Percentiles rank a stretch among this genome's conserved stretches.
phyloP scores from a whole-genome alignment of 176 grass and related monocot genomes.

The Neostapfia colusana region DNA sequence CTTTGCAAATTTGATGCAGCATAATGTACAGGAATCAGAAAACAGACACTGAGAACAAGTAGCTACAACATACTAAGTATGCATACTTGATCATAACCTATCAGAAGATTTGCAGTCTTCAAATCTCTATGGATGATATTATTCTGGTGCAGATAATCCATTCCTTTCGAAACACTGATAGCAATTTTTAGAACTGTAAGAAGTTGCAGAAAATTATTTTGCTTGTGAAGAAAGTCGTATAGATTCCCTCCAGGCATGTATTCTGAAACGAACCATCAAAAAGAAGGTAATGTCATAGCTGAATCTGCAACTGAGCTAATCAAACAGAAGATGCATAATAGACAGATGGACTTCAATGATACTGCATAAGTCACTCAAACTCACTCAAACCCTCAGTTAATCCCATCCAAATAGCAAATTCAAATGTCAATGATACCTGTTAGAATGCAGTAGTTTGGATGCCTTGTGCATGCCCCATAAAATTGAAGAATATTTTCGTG shows the following conservation, averaged over 20 bases:
- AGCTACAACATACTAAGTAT: slow-evolving; percentile 18
- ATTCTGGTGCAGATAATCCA: slow-evolving; percentile 83
- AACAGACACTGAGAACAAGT: slow-evolving; percentile 19
- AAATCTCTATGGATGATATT: slow-evolving; percentile 95
- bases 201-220: slow-evolving; percentile 59
- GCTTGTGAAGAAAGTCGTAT: slow-evolving; percentile 80
- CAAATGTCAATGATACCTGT: slow-evolving; percentile 56
- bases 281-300: slow-evolving; percentile 18
- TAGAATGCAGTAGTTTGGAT: slow-evolving; percentile 59
- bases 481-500: slow-evolving; percentile 80
- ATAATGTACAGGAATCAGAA: slow-evolving; percentile 1
- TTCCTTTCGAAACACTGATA: slow-evolving; percentile 74
- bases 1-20: slow-evolving; percentile 7
- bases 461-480: slow-evolving; percentile 72
- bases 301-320: slow-evolving; percentile 6
- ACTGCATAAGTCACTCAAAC: background rate
- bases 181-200: slow-evolving; percentile 59
- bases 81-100: slow-evolving; percentile 66
- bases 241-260: slow-evolving; percentile 85
- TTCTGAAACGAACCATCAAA: slow-evolving; percentile 57
- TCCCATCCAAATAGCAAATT: slow-evolving; percentile 15
- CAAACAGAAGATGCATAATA: background rate
- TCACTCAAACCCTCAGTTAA: background rate
- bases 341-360: background rate
- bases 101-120: slow-evolving; percentile 87